phyloP scores from a whole-genome alignment of 495 filamentous ascomycete genomes.

The Penicillium paxilli region DNA sequence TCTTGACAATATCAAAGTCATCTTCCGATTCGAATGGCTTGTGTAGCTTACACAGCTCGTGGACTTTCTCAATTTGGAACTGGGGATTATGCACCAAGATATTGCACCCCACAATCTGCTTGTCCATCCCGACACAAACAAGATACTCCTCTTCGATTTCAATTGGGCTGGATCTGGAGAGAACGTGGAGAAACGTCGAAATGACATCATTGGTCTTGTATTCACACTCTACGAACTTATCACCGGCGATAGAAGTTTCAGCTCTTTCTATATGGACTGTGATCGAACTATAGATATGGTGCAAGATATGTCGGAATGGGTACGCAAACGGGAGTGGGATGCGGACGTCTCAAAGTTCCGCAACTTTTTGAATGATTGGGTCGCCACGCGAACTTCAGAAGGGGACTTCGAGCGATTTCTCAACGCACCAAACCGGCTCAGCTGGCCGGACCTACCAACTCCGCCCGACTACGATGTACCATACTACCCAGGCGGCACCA shows the following conservation, averaged over 20 bases:
- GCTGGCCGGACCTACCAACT: constrained; percentile 21
- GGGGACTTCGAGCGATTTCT: constrained; percentile 19
- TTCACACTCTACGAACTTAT: constrained; percentile 44
- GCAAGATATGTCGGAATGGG: constrained; percentile 20
- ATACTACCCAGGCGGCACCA: too few relatives aligned
- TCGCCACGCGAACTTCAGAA: constrained; percentile 15
- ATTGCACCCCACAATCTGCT: constrained; percentile 40
- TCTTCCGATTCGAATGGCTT: constrained; percentile 38
- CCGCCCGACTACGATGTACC: constrained; percentile 23
- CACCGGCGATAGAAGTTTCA: constrained; percentile 30
- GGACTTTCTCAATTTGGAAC: constrained; percentile 39
- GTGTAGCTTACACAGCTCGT: constrained; percentile 34
- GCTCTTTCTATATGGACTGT: constrained; percentile 17
- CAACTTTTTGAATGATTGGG: constrained; percentile 20
- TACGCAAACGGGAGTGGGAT: constrained; percentile 20
- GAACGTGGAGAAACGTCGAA: constrained; percentile 19
- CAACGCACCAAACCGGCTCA: constrained; percentile 17
- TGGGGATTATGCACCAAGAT: constrained; percentile 41
- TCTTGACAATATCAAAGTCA: constrained; percentile 20
- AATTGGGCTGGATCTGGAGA: constrained; percentile 27
- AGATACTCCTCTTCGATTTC: constrained; percentile 43
- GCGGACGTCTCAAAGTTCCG: constrained; percentile 23
- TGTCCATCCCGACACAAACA: constrained; percentile 27
- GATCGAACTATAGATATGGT: constrained; percentile 21
- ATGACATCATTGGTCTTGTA: constrained; percentile 39